A percentile compares a stretch with the other conserved stretches of the same genome.
Conservation (phyloP, 2,329 filamentous ascomycete genomes). For the Hymenoscyphus occultus region DNA sequence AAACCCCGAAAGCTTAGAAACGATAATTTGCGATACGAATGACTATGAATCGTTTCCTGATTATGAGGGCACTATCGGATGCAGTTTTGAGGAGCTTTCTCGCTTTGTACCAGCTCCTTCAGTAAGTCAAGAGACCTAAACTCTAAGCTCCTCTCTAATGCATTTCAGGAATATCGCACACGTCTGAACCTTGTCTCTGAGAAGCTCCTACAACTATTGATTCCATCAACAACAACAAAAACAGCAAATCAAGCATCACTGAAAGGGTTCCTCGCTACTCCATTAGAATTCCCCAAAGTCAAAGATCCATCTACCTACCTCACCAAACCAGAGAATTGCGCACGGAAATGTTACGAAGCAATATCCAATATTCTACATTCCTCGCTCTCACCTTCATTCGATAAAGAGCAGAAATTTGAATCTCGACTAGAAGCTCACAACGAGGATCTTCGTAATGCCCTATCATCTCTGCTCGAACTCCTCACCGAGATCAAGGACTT, state of each 20-base stretch:
- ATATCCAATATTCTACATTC: constrained; percentile 26
- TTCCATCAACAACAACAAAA: constrained; percentile 14
- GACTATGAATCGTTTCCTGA: constrained; percentile 36
- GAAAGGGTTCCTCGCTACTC: constrained; percentile 5
- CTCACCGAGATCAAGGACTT: constrained; percentile 10
- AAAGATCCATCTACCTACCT: constrained; percentile 16
- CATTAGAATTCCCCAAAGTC: background rate
- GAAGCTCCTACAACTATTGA: constrained; percentile 24
- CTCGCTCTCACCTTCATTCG: constrained; percentile 18
- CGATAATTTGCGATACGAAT: constrained; percentile 28
- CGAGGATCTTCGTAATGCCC: constrained; percentile 15
- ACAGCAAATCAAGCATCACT: constrained; percentile 12
- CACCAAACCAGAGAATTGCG: constrained; percentile 25
- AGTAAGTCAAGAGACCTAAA: constrained; percentile 22
- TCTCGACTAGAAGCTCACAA: constrained; percentile 22
- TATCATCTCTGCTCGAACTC: background rate
- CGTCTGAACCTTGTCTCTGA: constrained; percentile 25
- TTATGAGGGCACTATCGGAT: constrained; percentile 29
- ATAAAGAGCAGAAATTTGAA: constrained; percentile 20
- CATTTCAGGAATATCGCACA: constrained; percentile 24
- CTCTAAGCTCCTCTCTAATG: constrained; percentile 15
- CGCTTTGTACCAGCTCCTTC: constrained; percentile 29
- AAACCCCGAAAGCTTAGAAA: constrained; percentile 16
- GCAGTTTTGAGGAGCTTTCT: constrained; percentile 28
- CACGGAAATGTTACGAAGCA: constrained; percentile 21